Conservation (phyloP, 2,329 filamentous ascomycete genomes). For the Lasiodiplodia theobromae region DNA sequence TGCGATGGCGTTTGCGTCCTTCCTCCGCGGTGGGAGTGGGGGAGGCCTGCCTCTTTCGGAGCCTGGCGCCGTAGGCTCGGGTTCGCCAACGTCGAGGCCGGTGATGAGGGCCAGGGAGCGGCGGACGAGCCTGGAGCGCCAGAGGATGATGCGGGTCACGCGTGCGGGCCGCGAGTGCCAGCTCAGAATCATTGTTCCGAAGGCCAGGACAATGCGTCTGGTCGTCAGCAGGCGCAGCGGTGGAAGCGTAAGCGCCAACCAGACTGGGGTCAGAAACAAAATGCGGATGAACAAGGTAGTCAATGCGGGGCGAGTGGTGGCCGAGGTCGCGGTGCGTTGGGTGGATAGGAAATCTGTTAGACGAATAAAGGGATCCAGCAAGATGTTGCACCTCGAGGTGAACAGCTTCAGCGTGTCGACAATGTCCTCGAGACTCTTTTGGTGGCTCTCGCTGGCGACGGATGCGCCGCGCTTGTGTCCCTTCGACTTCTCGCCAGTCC, state of each 20-base stretch:
- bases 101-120: conserved; percentile 75
- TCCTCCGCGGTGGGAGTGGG: conserved; percentile 51
- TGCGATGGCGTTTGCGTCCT: conserved; percentile 56
- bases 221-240: conserved; percentile 87
- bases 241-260: conserved; percentile 82
- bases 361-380: conserved; percentile 86
- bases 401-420: conserved; percentile 91
- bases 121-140: conserved; percentile 82
- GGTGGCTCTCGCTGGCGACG: conserved; percentile 75
- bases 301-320: conserved; percentile 87
- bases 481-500: conserved; percentile 69
- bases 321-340: conserved; percentile 86
- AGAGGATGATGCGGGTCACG: conserved; percentile 85
- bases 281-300: conserved; percentile 90
- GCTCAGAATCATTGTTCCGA: conserved; percentile 86
- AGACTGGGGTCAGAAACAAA: conserved; percentile 84
- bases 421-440: conserved; percentile 97
- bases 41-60: conserved; percentile 42
- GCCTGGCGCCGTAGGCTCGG: conserved; percentile 26
- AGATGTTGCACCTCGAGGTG: conserved; percentile 87
- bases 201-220: conserved; percentile 79
- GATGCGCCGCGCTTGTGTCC: conserved; percentile 56
- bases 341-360: conserved; percentile 94
- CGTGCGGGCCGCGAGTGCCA: conserved; percentile 91
- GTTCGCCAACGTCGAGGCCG: conserved; percentile 74